Base-by-base conservation (phyloP, 768 basidiomycete species). In the Auricularia auricula-judae region DNA sequence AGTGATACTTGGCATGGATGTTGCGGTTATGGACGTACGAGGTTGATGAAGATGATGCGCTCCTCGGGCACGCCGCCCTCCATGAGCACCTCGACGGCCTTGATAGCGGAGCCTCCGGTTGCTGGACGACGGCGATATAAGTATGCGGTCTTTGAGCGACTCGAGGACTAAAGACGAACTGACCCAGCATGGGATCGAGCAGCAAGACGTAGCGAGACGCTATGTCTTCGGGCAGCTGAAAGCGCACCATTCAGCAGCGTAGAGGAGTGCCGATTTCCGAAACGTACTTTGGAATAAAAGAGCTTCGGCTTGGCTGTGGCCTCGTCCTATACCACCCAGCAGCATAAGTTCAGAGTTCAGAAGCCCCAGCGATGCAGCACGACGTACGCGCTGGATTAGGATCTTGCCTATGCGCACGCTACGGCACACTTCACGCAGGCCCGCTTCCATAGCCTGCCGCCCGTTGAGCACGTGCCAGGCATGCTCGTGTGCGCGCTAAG, bases 321-420 rank as follows among this genome's bases (percentile, higher is more conserved):
- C 74, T 98, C 97, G 71, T 99, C 95, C 91, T 96, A 69, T 12
- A 64, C n/a, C 59, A 16, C 59, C 54, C n/a, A 18, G 65, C 47
- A 61, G 54, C 18, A 39, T 16, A 43, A 63, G 47, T 59, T 21
- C 34, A 62, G 21, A 54, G 33, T 10, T 59, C 18, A 64, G 47
- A 43, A 35, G 54, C 4, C 36, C 3, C 10, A 29, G 56, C 16
- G 36, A n/a, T 21, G 61, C 11, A 18, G 33, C 3, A 23, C 59
- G 33, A 71, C 83, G 67, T 75, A 93, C 93, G 73, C 96, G 77
- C 76, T 99, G 96, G 67, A 99, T 99, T 60, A 99, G 80, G 71
- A 99, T 98, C 79, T 99, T 99, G 60, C 96, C 96, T 65, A 99
- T 96, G 67, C 96, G 83, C 34, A 92, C 90, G 70, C 86, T 91